A percentile compares a stretch with the other conserved stretches of the same genome.
Conservation (phyloP, 108 stramenopile genomes). For the Nitzschia sp. region DNA sequence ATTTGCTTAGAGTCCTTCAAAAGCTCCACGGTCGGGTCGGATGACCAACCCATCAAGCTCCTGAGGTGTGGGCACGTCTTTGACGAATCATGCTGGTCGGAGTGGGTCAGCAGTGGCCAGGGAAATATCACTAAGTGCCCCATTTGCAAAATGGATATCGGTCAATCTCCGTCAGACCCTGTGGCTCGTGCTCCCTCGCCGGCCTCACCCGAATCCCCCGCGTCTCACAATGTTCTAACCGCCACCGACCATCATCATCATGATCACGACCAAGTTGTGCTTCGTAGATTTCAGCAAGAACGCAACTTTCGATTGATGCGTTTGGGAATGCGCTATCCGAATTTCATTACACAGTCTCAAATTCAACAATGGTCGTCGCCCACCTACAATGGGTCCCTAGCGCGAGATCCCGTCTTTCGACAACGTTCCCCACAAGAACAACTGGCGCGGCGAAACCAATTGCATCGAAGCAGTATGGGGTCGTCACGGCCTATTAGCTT, state of each 20-base stretch:
- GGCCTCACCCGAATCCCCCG: neutral
- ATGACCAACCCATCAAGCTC: constrained; percentile 54
- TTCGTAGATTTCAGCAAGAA: constrained; percentile 29
- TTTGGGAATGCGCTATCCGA: constrained; percentile 39
- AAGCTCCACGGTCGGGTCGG: constrained; percentile 43
- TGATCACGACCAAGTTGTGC: constrained; percentile 1
- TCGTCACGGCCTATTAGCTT: constrained; percentile 4
- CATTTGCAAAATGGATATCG: constrained; percentile 54
- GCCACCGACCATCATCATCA: neutral
- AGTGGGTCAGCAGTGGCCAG: constrained; percentile 48
- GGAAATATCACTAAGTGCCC: constrained; percentile 52
- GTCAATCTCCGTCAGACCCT: neutral
- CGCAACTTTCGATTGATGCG: constrained; percentile 51
- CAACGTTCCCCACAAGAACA: constrained; percentile 23
- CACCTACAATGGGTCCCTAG: constrained; percentile 41
- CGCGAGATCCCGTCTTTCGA: constrained; percentile 39
- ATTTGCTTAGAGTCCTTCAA: constrained; percentile 65
- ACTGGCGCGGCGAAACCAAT: neutral
- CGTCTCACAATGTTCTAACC: neutral
- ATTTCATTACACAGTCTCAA: constrained; percentile 27
- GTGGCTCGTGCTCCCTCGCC: neutral
- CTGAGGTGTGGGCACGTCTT: constrained; percentile 73
- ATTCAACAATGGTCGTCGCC: constrained; percentile 41
- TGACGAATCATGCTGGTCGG: constrained; percentile 59
- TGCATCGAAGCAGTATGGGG: neutral